Percentiles rank a stretch among this genome's conserved stretches.
Evolutionary conservation across 2,329 filamentous ascomycete species (phyloP).

Genomic region (Claviceps africana): DNA sequence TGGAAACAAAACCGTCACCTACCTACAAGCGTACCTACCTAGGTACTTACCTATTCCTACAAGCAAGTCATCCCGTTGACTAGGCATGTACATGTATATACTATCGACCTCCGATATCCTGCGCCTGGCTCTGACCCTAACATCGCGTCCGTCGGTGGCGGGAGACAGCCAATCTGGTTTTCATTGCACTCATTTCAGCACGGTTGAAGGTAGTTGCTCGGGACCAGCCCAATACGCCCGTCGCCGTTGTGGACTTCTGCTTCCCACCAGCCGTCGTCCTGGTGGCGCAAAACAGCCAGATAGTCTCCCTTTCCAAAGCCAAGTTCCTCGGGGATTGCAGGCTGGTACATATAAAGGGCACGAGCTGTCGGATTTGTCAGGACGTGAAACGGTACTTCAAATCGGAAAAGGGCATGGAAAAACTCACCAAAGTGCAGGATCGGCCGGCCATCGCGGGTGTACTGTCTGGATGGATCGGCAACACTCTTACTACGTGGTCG

Average conservation of each 20-base stretch:
- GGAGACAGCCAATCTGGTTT: slow-evolving; percentile 4
- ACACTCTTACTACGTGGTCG: slow-evolving; percentile 67
- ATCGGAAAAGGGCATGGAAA: slow-evolving; percentile 9
- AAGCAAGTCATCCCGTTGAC: not conserved
- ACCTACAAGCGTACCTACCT: not conserved
- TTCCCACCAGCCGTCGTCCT: slow-evolving; percentile 99
- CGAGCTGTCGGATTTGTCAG: slow-evolving; percentile 46
- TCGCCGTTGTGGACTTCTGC: slow-evolving; percentile 69
- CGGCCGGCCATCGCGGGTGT: slow-evolving; percentile 71
- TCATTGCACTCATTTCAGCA: slow-evolving; percentile 17
- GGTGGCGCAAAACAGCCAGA: slow-evolving; percentile 72
- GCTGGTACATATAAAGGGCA: slow-evolving; percentile 85
- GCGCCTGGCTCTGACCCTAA: not conserved
- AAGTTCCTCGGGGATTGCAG: slow-evolving; percentile 89
- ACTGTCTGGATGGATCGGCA: slow-evolving; percentile 67
- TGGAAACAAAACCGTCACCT: too few species aligned
- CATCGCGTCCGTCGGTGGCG: not conserved
- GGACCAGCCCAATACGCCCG: slow-evolving; percentile 46
- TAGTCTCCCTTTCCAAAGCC: slow-evolving; percentile 87
- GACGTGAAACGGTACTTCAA: not conserved
- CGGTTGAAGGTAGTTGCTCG: slow-evolving; percentile 53
- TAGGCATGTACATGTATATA: slow-evolving; percentile 1
- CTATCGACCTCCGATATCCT: not conserved
- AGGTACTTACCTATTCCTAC: not conserved
- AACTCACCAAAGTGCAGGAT: slow-evolving; percentile 89